These are phyloP conservation scores for Osmozyma mogii DNA, from an alignment of 805 yeast species.

Conservation along the genomic window DNA sequence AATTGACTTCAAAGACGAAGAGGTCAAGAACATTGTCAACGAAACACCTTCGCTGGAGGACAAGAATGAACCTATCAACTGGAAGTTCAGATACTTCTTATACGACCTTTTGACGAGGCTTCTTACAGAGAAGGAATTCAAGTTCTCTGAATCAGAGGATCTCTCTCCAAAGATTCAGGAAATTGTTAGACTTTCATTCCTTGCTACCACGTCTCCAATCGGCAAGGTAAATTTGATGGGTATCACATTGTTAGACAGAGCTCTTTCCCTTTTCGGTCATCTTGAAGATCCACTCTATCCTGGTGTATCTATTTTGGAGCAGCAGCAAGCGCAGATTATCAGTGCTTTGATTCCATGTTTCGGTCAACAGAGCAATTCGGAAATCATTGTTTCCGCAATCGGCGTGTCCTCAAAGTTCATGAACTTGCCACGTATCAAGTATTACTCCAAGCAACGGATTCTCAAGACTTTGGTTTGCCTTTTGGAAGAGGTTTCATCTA, in stretches of 20 bases:
- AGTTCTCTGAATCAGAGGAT: slow-evolving; percentile 25
- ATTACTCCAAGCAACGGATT: slow-evolving; percentile 41
- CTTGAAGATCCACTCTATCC: slow-evolving; percentile 67
- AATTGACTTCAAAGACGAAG: slow-evolving; percentile 32
- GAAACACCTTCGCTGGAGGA: slow-evolving; percentile 29
- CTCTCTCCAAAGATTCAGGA: slow-evolving; percentile 47
- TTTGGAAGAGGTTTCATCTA: slow-evolving; percentile 48
- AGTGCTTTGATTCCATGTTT: slow-evolving; percentile 88
- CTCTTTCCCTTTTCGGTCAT: slow-evolving; percentile 53
- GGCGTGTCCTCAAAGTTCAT: slow-evolving; percentile 71
- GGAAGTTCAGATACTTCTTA: slow-evolving; percentile 47
- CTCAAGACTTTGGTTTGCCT: slow-evolving; percentile 58
- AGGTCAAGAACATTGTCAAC: slow-evolving; percentile 31
- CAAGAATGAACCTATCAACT: slow-evolving; percentile 48
- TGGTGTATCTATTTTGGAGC: slow-evolving; percentile 66
- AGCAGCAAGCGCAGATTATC: slow-evolving; percentile 90
- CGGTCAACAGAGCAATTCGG: slow-evolving; percentile 60
- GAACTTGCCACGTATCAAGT: slow-evolving; percentile 35
- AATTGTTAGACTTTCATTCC: slow-evolving; percentile 67
- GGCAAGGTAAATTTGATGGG: slow-evolving; percentile 56
- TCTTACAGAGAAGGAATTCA: slow-evolving; percentile 23
- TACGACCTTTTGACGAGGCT: slow-evolving; percentile 39
- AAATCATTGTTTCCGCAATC: slow-evolving; percentile 69
- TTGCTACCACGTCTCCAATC: slow-evolving; percentile 71
- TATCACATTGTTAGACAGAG: slow-evolving; percentile 53